Evolutionary conservation across 2,329 filamentous ascomycete species (phyloP).

Genomic region (Talaromyces sp.): DNA sequence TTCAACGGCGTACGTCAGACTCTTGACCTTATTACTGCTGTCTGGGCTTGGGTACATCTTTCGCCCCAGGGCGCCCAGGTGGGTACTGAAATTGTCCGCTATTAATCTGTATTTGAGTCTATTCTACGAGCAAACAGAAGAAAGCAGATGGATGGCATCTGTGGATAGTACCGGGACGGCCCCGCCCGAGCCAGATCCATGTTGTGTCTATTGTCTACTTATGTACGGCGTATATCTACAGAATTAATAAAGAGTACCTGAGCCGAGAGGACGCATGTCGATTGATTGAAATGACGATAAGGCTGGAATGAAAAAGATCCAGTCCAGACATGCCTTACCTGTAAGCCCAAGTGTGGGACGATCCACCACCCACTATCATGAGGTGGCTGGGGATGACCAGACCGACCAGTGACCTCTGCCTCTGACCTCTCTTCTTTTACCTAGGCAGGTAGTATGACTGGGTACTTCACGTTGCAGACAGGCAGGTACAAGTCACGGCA

Average conservation of each 20-base stretch:
- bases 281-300: no score
- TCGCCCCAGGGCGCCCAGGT: not conserved
- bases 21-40: not conserved
- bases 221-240: not conserved
- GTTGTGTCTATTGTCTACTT: not conserved
- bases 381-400: conserved; percentile 12
- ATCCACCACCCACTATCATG: conserved; percentile 1
- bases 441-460: not conserved
- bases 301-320: not conserved
- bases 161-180: conserved; percentile 15
- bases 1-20: not conserved
- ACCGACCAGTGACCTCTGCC: not conserved
- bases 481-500: not conserved
- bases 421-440: not conserved
- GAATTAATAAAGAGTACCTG: not conserved
- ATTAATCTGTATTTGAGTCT: no score
- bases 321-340: conserved; percentile 6
- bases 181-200: conserved; percentile 19
- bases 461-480: not conserved
- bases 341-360: conserved; percentile 10
- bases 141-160: not conserved
- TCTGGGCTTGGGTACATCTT: not conserved
- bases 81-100: not conserved
- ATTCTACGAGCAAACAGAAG: not conserved
- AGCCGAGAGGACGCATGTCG: no score